Evolutionary conservation across 495 filamentous ascomycete species (phyloP).

Genomic region (Talaromyces wortmannii): DNA sequence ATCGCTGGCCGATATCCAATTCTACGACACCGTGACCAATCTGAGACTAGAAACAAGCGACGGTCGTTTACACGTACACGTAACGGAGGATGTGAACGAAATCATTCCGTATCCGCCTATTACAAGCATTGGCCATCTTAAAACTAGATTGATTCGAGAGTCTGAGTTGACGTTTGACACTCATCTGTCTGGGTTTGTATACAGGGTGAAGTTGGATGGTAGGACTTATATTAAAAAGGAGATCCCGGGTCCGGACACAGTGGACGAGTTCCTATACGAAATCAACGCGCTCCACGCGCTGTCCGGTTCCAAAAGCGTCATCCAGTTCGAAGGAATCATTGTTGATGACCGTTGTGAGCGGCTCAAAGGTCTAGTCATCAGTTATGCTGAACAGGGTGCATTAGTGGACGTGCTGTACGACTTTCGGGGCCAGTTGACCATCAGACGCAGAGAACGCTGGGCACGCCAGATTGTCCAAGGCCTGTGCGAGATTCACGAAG

Average conservation of each 20-base stretch:
- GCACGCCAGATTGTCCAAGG: constrained; percentile 88
- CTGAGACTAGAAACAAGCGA: constrained; percentile 89
- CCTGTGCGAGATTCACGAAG: constrained; percentile 87
- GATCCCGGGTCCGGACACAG: constrained; percentile 91
- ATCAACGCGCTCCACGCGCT: constrained; percentile 87
- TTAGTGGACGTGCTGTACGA: constrained; percentile 91
- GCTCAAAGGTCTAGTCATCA: constrained; percentile 88
- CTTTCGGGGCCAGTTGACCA: constrained; percentile 53
- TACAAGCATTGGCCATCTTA: constrained; percentile 71
- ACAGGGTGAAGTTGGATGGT: constrained; percentile 72
- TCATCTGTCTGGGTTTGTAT: constrained; percentile 95
- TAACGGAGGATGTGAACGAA: constrained; percentile 96
- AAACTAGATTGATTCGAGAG: constrained; percentile 58
- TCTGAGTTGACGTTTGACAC: constrained; percentile 75
- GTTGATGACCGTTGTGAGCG: constrained; percentile 67
- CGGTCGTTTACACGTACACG: constrained; percentile 88
- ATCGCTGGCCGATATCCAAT: constrained; percentile 84
- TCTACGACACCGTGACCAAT: constrained; percentile 93
- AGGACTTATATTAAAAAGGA: constrained; percentile 90
- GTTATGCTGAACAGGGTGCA: constrained; percentile 80
- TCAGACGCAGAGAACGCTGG: constrained; percentile 80
- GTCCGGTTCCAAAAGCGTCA: constrained; percentile 66
- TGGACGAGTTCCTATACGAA: constrained; percentile 97
- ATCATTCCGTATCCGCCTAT: constrained; percentile 82
- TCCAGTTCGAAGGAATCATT: constrained; percentile 82